Conservation (phyloP, 2,329 filamentous ascomycete genomes). For the Colletotrichum paranaense region DNA sequence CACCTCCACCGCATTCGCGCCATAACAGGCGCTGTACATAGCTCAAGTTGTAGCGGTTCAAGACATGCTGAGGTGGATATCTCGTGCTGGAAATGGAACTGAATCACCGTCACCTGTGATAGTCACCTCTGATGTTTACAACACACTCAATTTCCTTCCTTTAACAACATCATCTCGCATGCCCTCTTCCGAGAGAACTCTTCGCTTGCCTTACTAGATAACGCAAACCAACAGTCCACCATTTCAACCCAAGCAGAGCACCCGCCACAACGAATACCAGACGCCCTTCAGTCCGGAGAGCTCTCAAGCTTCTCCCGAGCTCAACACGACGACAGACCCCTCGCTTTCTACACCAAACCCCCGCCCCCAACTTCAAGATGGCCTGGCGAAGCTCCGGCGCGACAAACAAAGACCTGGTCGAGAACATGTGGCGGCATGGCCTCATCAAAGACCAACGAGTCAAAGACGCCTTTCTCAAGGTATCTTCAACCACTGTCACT, state of each 20-base stretch:
- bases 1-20: background rate
- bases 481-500: conserved; percentile 43
- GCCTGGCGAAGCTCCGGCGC: conserved; percentile 88
- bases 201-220: background rate
- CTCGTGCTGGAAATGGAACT: background rate
- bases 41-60: too few relatives aligned
- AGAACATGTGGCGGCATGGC: conserved; percentile 78
- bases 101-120: background rate
- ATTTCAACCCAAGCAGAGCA: background rate
- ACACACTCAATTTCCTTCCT: background rate
- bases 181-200: background rate
- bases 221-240: background rate
- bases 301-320: conserved; percentile 26
- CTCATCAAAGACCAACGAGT: conserved; percentile 80
- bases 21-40: background rate
- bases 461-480: conserved; percentile 82
- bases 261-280: conserved; percentile 24
- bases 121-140: background rate
- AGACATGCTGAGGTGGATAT: background rate
- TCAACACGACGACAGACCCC: background rate
- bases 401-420: conserved; percentile 79
- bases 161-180: background rate
- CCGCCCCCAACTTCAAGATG: conserved; percentile 64
- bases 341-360: background rate
- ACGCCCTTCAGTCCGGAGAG: background rate